Conservation (phyloP, 1,284 basidiomycete genomes). For the Cutaneotrichosporon cutaneum region DNA sequence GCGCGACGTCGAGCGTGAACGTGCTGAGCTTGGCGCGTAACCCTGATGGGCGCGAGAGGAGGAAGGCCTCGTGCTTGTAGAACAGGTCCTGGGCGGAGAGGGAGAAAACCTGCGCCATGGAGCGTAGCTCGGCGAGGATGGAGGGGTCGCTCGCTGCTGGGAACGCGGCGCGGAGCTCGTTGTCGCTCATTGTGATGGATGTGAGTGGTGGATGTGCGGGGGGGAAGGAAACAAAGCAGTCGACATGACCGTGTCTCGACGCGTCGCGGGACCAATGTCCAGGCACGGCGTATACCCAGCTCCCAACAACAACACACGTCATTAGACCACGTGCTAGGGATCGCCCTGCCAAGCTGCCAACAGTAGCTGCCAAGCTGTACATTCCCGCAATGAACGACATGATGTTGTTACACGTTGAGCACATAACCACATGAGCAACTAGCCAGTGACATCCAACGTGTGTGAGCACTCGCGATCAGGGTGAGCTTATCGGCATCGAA, state of each 20-base stretch:
- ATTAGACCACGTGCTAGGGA: too few species aligned
- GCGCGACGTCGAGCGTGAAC: conserved; percentile 46
- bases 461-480: too few species aligned
- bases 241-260: conserved; percentile 4
- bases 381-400: too few species aligned
- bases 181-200: conserved; percentile 4
- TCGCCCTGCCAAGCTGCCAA: too few species aligned
- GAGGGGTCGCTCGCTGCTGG: not conserved
- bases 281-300: not conserved
- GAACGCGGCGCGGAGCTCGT: not conserved
- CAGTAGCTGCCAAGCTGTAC: too few species aligned
- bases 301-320: not conserved
- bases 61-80: conserved; percentile 56
- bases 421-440: too few species aligned
- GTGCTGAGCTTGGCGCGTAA: conserved; percentile 44
- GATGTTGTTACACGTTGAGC: too few species aligned
- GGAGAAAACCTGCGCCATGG: conserved; percentile 48
- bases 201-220: not conserved
- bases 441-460: too few species aligned
- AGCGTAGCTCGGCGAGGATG: conserved; percentile 27
- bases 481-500: too few species aligned
- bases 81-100: conserved; percentile 50
- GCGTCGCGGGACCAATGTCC: conserved; percentile 5
- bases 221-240: not conserved
- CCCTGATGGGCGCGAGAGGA: conserved; percentile 49